phyloP scores from a whole-genome alignment of 148 eudicot genomes.

The Mesembryanthemum crystallinum region DNA sequence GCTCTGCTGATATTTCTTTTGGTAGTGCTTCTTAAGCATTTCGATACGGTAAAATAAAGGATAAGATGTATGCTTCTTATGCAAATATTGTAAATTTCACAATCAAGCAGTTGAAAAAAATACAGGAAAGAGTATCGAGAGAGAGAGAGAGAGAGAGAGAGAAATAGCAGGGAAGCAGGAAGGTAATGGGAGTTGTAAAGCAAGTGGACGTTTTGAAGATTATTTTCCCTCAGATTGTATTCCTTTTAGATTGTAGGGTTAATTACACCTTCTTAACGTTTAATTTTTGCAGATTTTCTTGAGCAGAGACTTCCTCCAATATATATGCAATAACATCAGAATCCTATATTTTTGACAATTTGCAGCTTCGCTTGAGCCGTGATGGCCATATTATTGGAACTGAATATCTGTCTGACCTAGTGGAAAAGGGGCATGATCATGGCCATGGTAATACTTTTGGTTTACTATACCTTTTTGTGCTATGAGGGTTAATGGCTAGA shows the following conservation, averaged over 20 bases:
- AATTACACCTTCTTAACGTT: not conserved
- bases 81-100: no score
- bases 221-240: not conserved
- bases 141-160: no score
- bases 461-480: not conserved
- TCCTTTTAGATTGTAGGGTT: not conserved
- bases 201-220: no score
- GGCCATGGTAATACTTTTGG: constrained; percentile 59
- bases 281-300: not conserved
- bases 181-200: not conserved
- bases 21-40: not conserved
- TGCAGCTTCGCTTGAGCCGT: constrained; percentile 83
- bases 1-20: not conserved
- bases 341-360: not conserved
- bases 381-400: constrained; percentile 80
- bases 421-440: constrained; percentile 78
- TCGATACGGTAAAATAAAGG: no score
- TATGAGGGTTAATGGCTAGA: not conserved
- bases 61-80: not conserved
- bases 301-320: not conserved
- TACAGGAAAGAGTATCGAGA: no score
- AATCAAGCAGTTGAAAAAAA: no score
- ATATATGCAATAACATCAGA: not conserved
- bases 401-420: constrained; percentile 90
- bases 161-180: not conserved